Evolutionary conservation across 805 yeast species (phyloP).

Genomic region (Priceomyces medius): DNA sequence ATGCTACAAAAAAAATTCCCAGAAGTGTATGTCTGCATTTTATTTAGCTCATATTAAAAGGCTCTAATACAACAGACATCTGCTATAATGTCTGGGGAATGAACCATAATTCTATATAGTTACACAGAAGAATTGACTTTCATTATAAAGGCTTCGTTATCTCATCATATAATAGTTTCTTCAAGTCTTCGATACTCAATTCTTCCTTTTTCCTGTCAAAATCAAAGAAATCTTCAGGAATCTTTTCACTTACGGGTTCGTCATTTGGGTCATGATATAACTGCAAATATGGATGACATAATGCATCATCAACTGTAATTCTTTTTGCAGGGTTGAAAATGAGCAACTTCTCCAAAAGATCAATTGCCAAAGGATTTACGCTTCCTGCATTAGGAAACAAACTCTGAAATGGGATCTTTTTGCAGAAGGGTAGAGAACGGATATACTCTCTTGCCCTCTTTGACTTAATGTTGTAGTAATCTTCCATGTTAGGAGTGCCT

Average conservation of each 20-base stretch:
- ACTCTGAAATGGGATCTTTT: constrained; percentile 55
- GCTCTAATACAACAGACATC: not conserved
- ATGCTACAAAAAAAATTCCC: too few relatives aligned
- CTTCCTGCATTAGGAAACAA: constrained; percentile 32
- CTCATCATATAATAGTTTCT: constrained; percentile 75
- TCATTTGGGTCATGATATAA: constrained; percentile 94
- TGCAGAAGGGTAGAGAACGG: constrained; percentile 69
- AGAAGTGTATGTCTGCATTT: too few relatives aligned
- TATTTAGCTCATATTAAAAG: too few relatives aligned
- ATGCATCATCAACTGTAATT: constrained; percentile 72
- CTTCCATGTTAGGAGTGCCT: constrained; percentile 85
- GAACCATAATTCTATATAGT: not conserved
- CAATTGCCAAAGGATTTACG: constrained; percentile 47
- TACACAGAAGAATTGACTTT: not conserved
- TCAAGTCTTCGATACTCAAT: constrained; percentile 71
- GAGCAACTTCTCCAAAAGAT: constrained; percentile 62
- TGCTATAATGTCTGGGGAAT: not conserved
- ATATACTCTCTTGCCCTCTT: constrained; percentile 88
- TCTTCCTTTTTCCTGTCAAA: constrained; percentile 85
- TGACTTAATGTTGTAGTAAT: constrained; percentile 70
- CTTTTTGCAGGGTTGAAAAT: constrained; percentile 71
- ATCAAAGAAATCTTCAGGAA: constrained; percentile 84
- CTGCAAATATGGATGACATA: constrained; percentile 80
- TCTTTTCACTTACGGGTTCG: constrained; percentile 82
- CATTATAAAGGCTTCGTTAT: constrained; percentile 58